Evolutionary conservation across 768 basidiomycete genomes (phyloP).

Genomic region (Russula griseocarnosa): DNA sequence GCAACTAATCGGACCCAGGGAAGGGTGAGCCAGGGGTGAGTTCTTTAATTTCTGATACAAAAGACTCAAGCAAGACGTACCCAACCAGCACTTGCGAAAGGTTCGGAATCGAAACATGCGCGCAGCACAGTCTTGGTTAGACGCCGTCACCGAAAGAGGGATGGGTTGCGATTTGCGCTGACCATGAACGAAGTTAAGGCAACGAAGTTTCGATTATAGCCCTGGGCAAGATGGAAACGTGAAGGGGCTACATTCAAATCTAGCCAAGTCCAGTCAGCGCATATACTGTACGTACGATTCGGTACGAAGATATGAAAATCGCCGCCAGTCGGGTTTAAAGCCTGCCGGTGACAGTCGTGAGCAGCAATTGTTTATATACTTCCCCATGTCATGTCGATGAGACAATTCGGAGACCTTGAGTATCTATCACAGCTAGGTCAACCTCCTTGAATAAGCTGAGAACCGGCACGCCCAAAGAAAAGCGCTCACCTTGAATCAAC

Average conservation of each 20-base stretch:
- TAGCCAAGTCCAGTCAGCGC: not conserved
- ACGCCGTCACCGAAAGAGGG: not conserved
- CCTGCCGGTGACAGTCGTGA: too few relatives aligned
- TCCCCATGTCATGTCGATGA: too few relatives aligned
- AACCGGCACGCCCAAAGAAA: too few relatives aligned
- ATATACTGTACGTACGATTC: too few relatives aligned
- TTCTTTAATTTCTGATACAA: not conserved
- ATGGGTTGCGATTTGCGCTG: not conserved
- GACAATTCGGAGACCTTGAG: too few relatives aligned
- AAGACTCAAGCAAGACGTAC: slow-evolving; percentile 7
- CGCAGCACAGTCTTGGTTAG: not conserved
- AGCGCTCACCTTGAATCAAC: too few relatives aligned
- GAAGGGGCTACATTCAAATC: not conserved
- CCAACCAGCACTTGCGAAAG: slow-evolving; percentile 28
- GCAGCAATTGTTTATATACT: too few relatives aligned
- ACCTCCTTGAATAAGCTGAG: too few relatives aligned
- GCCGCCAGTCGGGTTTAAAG: too few relatives aligned
- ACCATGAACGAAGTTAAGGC: not conserved
- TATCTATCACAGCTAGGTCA: too few relatives aligned
- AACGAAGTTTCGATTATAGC: not conserved
- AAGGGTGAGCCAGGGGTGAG: not conserved
- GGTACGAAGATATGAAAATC: too few relatives aligned
- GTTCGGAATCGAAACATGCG: slow-evolving; percentile 23
- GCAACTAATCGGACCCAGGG: not conserved
- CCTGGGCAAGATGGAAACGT: not conserved